phyloP scores from a whole-genome alignment of 2,329 filamentous ascomycete species.

The Zalaria obscura region DNA sequence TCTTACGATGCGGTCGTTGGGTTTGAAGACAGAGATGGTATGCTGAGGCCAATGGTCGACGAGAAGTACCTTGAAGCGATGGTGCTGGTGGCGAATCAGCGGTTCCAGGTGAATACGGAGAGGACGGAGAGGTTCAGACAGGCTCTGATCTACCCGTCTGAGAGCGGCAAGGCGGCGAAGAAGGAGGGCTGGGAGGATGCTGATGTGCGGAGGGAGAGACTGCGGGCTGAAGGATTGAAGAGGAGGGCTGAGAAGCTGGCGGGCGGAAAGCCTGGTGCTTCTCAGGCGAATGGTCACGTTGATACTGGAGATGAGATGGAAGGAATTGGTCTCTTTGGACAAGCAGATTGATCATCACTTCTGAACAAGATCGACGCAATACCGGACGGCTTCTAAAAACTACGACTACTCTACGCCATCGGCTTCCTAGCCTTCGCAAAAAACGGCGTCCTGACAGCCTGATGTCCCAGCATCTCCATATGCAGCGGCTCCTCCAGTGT shows the following conservation, averaged over 20 bases:
- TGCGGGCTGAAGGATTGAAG: constrained; percentile 32
- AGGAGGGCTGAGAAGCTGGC: constrained; percentile 27
- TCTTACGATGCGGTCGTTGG: constrained; percentile 73
- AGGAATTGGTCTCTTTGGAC: too few relatives aligned
- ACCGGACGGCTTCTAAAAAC: too few relatives aligned
- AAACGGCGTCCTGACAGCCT: constrained; percentile 15
- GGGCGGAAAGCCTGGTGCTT: too few relatives aligned
- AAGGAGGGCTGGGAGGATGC: constrained; percentile 28
- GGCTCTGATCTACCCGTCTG: constrained; percentile 30
- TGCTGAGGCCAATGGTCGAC: constrained; percentile 43
- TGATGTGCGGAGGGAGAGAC: constrained; percentile 21
- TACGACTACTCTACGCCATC: too few relatives aligned
- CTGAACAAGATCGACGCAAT: too few relatives aligned
- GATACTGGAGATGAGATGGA: too few relatives aligned
- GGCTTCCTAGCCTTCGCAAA: constrained; percentile 16
- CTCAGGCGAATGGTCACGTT: too few relatives aligned
- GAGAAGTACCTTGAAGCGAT: constrained; percentile 54
- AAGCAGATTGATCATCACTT: too few relatives aligned
- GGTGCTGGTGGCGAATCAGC: constrained; percentile 56
- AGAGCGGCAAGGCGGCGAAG: constrained; percentile 14
- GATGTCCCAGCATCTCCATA: constrained; percentile 14
- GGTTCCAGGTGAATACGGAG: constrained; percentile 55
- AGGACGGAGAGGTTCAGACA: constrained; percentile 51
- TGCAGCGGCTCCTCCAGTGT: constrained; percentile 13
- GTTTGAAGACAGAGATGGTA: constrained; percentile 23